Evolutionary conservation across 1,284 basidiomycete genomes (phyloP), one percentile per base, ranked within the genome.

Genomic region (Dichomitus squalens): DNA sequence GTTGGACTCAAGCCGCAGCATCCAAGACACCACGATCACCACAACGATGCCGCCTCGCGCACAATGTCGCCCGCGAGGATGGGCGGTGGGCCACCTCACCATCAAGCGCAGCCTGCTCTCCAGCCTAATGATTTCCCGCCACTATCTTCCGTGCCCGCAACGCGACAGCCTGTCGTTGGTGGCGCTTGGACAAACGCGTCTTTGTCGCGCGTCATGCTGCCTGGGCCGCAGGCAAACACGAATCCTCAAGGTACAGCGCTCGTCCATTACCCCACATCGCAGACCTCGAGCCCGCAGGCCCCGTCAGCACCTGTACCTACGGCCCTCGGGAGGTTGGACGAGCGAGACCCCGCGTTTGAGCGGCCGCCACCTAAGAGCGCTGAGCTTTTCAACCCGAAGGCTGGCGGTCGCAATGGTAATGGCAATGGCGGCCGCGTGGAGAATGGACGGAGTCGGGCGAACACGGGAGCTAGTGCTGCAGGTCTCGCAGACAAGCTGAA

Each of bases 101-200:
- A 70, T 68, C 54, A 72, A 44, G 68, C 76, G 2, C 77, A 80
- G 46, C 71, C 75, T 1, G 68, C 76, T 16, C 75, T 84, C 36
- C 86, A 87, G 50, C 72, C 86, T 7, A 84, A 77, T 0, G 89
- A 92, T 70, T 92, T 92, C 66, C 89, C 89, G 6, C 89, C 88
- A 5, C 73, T 91, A 33, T 81, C 83, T 7, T 71, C 67, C n/a
- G 66, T 65, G 18, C 67, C 73, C 20, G 83, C 86, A 68, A 85
- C 80, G 64, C 76, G 81, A 27, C 56, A 64, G 12, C 81, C 83
- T 3, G 73, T 76, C 1, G 79, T 79, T 3, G 76, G 77, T 31
- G 86, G 87, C 31, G 88, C 85, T 25, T 90, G 88, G 88, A 83
- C 80, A n/a, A 87, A 84, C 60, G 70, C 80, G n/a, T 75, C 79